Conservation (phyloP, 2,329 filamentous ascomycete species). For the Penicillium decumbens region DNA sequence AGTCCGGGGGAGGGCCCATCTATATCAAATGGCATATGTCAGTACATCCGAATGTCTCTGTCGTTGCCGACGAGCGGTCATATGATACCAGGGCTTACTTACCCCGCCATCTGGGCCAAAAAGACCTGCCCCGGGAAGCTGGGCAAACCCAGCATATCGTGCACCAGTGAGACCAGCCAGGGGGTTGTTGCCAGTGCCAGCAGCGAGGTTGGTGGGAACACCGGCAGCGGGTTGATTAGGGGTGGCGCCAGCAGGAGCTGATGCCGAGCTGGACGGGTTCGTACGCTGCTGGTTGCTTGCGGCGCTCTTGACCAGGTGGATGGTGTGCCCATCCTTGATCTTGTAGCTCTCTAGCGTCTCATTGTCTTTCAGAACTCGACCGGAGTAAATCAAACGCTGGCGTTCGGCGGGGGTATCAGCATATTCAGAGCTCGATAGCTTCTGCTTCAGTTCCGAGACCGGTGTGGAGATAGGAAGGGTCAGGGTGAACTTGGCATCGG, state of each 20-base stretch:
- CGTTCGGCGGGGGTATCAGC: constrained; percentile 83
- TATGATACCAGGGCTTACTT: constrained; percentile 43
- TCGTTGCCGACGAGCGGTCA: background rate
- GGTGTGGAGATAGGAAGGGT: constrained; percentile 73
- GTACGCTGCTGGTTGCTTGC: constrained; percentile 69
- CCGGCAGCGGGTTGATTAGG: constrained; percentile 33
- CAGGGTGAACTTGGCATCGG: constrained; percentile 76
- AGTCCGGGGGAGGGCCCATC: constrained; percentile 84
- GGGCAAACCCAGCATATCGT: constrained; percentile 85
- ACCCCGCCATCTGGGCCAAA: constrained; percentile 94
- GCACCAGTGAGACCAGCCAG: constrained; percentile 87
- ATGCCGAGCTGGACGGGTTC: constrained; percentile 45
- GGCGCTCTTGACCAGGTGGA: constrained; percentile 95
- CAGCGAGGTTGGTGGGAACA: constrained; percentile 47
- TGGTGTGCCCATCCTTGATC: constrained; percentile 91
- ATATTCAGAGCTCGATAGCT: constrained; percentile 73
- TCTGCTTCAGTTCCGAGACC: constrained; percentile 82
- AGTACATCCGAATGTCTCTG: constrained; percentile 6
- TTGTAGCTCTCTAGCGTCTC: constrained; percentile 83
- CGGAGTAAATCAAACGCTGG: constrained; percentile 95
- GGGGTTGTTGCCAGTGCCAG: constrained; percentile 70
- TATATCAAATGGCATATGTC: constrained; percentile 35
- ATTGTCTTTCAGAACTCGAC: constrained; percentile 90
- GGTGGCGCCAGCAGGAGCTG: constrained; percentile 30
- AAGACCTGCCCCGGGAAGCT: constrained; percentile 77